Evolutionary conservation across 495 filamentous ascomycete genomes (phyloP).

Genomic region (Penicillium macrosclerotiorum): DNA sequence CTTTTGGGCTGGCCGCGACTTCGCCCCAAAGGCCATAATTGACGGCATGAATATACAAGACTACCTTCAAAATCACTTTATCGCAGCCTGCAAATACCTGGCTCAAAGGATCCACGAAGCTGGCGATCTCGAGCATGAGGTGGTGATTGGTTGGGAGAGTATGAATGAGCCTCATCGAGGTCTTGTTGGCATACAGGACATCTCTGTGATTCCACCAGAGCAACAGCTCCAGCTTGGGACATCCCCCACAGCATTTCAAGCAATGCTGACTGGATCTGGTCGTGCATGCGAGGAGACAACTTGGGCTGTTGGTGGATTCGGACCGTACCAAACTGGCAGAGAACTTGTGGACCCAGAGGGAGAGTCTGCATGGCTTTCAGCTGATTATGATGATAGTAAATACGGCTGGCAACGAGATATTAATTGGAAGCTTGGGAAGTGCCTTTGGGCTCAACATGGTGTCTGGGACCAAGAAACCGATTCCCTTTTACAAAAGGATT

Average conservation of each 20-base stretch:
- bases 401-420: conserved; percentile 91
- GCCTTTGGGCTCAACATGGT: conserved; percentile 95
- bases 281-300: conserved; percentile 83
- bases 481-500: conserved; percentile 76
- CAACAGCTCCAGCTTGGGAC: conserved; percentile 93
- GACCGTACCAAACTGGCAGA: conserved; percentile 83
- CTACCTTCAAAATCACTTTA: conserved; percentile 85
- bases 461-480: conserved; percentile 87
- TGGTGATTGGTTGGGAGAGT: conserved; percentile 94
- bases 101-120: conserved; percentile 86
- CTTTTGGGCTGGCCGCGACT: conserved; percentile 90
- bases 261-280: conserved; percentile 85
- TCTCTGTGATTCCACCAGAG: conserved; percentile 77
- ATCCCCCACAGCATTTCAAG: conserved; percentile 92
- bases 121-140: conserved; percentile 80
- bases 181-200: conserved; percentile 79
- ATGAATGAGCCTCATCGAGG: conserved; percentile 94
- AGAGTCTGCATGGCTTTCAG: conserved; percentile 77
- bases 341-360: conserved; percentile 86
- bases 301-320: conserved; percentile 91
- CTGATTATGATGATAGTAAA: conserved; percentile 73
- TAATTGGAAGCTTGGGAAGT: conserved; percentile 87
- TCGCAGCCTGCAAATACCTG: conserved; percentile 74
- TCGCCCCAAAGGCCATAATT: conserved; percentile 93
- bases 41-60: conserved; percentile 96